phyloP scores from a whole-genome alignment of 306 rosid species.

The Pueraria montana region DNA sequence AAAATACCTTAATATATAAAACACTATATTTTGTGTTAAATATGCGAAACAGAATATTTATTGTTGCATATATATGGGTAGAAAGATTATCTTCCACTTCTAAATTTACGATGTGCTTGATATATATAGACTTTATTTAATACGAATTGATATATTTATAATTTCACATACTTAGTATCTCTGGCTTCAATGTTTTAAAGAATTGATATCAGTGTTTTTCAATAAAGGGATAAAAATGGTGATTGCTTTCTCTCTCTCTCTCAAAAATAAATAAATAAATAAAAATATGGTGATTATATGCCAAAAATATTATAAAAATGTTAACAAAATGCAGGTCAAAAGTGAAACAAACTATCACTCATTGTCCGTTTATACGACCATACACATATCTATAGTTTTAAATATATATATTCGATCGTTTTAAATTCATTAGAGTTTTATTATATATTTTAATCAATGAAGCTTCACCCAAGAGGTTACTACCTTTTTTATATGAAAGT shows the following conservation, averaged over 20 bases:
- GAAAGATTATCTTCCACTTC: background rate
- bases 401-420: background rate
- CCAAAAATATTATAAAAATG: background rate
- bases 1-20: too few species aligned
- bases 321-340: background rate
- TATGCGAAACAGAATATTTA: background rate
- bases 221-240: too few species aligned
- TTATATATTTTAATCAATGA: background rate
- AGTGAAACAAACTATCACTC: background rate
- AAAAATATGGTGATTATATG: background rate
- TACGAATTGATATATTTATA: background rate
- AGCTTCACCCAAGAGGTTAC: conserved; percentile 22
- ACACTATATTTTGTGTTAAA: too few species aligned
- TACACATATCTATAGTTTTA: background rate
- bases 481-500: background rate
- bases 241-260: background rate
- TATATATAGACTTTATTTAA: background rate
- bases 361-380: background rate
- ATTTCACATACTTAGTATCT: background rate
- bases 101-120: background rate
- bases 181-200: background rate
- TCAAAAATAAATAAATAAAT: too few species aligned
- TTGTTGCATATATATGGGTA: background rate
- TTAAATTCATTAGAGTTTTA: background rate
- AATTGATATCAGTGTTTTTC: background rate